These are phyloP conservation scores for Pichia sp. DNA, from an alignment of 1,139 yeast genomes.

Conservation along the genomic window DNA sequence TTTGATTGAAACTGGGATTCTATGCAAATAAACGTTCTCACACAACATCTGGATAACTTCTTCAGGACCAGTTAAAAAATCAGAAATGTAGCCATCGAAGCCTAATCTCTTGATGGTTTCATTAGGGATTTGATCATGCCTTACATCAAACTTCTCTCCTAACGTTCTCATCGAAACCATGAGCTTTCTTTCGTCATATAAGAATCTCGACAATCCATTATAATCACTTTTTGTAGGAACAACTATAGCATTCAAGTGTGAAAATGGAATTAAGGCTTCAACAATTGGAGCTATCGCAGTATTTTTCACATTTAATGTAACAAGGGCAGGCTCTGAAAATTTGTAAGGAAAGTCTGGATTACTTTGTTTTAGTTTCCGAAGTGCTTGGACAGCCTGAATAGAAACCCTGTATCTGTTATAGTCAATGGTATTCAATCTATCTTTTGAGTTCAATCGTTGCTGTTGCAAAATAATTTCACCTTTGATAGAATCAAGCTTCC, in stretches of 20 bases:
- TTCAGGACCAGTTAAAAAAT: constrained; percentile 68
- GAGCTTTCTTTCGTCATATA: constrained; percentile 37
- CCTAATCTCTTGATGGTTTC: constrained; percentile 47
- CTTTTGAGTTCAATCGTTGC: constrained; percentile 43
- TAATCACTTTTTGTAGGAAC: constrained; percentile 43
- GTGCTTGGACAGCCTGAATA: constrained; percentile 37
- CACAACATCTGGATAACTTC: constrained; percentile 75
- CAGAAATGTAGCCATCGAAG: constrained; percentile 76
- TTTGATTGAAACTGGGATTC: constrained; percentile 56
- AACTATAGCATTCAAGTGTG: constrained; percentile 56
- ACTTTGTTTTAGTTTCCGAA: constrained; percentile 30
- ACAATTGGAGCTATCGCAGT: constrained; percentile 47
- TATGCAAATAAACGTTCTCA: constrained; percentile 51
- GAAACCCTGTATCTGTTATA: constrained; percentile 30
- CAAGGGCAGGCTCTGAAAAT: constrained; percentile 74
- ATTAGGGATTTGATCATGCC: constrained; percentile 23
- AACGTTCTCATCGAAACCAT: constrained; percentile 47
- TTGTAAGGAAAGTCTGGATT: constrained; percentile 17
- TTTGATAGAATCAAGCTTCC: constrained; percentile 6
- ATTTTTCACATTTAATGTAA: constrained; percentile 55
- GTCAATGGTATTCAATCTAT: constrained; percentile 41
- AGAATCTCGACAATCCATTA: constrained; percentile 37
- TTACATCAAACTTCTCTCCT: constrained; percentile 25
- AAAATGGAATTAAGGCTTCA: constrained; percentile 53
- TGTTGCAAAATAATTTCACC: constrained; percentile 21